These are phyloP conservation scores for Torulaspora franciscae DNA, from an alignment of 805 yeast species.

Conservation along the genomic window DNA sequence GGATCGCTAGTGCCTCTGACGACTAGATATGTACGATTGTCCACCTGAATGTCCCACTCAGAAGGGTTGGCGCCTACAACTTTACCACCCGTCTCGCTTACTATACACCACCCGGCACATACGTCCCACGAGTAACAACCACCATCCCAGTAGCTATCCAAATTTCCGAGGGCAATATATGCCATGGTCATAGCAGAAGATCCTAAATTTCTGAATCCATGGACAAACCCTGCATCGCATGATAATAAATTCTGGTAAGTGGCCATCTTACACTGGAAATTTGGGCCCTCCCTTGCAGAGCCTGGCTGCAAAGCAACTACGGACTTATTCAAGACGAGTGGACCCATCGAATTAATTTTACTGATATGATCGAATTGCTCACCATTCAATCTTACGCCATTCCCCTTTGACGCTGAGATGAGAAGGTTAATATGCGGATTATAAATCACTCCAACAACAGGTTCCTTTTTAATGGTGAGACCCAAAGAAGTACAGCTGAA, in stretches of 20 bases:
- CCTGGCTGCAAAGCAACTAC: conserved; percentile 85
- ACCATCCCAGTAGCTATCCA: conserved; percentile 66
- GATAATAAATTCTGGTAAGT: conserved; percentile 82
- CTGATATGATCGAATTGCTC: conserved; percentile 51
- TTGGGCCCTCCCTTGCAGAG: conserved; percentile 82
- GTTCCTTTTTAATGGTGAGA: conserved; percentile 44
- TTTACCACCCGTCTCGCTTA: conserved; percentile 56
- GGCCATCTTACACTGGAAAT: conserved; percentile 72
- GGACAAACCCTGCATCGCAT: conserved; percentile 86
- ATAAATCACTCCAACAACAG: conserved; percentile 59
- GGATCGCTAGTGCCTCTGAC: conserved; percentile 44
- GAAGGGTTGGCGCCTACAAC: conserved; percentile 52
- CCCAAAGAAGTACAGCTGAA: conserved; percentile 61
- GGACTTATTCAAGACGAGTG: conserved; percentile 79
- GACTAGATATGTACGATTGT: conserved; percentile 49
- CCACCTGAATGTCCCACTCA: conserved; percentile 47
- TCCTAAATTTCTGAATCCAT: conserved; percentile 61
- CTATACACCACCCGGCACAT: conserved; percentile 63
- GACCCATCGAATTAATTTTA: conserved; percentile 67
- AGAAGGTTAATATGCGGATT: conserved; percentile 53
- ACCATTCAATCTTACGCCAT: conserved; percentile 52
- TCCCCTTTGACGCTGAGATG: conserved; percentile 50
- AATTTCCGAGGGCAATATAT: conserved; percentile 53
- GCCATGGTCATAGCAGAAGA: conserved; percentile 62
- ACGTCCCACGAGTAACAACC: conserved; percentile 71